Base-by-base conservation (phyloP, 1,139 yeast species). In the Keqinozyma sinolaborantium region DNA sequence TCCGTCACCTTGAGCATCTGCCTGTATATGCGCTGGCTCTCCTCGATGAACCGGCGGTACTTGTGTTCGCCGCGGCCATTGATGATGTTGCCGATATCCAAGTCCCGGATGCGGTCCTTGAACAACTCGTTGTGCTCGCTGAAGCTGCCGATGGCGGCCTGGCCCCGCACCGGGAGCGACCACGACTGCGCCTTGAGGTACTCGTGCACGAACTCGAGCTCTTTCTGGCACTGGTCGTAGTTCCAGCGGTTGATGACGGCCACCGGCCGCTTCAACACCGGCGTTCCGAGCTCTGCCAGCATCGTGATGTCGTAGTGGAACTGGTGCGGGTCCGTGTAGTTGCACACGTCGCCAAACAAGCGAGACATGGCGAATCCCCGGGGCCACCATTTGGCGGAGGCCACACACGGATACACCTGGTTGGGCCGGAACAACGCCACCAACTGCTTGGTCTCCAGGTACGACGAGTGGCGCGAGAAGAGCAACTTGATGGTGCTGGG, bases 401-500 rank as follows among this genome's bases (percentile, higher is more conserved):
- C 66, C 4, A 60, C 61, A 34, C 70, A 64, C 0, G 79, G 79
- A 36, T 60, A 72, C 0, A 75, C 77, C 27, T 70, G 69, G 9
- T 38, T 45, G 0, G 78, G 77, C 2, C 44, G 41, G 39, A 77
- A 68, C 21, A 56, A 24, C 7, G 50, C 38, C 0, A 74, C 47
- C 9, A 78, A 60, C 2, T 58, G 41, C n/a, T 55, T 37, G 7
- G 65, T 51, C 42, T 77, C 83, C 2, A 59, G 39, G 36, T 60
- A 72, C 0, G 81, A 73, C 1, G 82, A 73, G 40, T 78, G 83
- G 19, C 83, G 51, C 1, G 82, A 74, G 45, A 70, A 77, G 16
- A 67, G 51, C 24, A 70, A 58, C 33, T 56, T 54, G 0, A 74
- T 36, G 8, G 60, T 63, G 7, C 51, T 55, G 0, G 77, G 76